Percentiles rank a stretch among this genome's conserved stretches.
Evolutionary conservation across 305 asterid genomes (phyloP).

Genomic region (Withania somnifera): DNA sequence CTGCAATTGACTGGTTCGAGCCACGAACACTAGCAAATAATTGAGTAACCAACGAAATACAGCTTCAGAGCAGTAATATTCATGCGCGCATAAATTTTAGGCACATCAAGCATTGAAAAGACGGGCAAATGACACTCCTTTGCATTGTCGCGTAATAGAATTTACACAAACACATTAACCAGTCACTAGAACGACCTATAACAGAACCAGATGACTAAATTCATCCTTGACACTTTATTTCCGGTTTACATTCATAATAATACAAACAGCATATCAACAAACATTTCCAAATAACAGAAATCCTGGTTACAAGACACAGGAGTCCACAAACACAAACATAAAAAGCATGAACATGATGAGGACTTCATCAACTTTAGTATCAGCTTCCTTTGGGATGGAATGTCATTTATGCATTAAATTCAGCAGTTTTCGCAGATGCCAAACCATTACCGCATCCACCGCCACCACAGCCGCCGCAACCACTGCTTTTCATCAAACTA

Average conservation of each 20-base stretch:
- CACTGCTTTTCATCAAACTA: background rate
- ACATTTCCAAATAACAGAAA: background rate
- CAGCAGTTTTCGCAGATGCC: background rate
- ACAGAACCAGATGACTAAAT: background rate
- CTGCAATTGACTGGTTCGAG: background rate
- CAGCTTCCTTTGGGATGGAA: background rate
- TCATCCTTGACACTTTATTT: background rate
- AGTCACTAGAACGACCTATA: background rate
- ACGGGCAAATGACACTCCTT: background rate
- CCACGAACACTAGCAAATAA: background rate
- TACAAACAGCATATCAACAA: background rate
- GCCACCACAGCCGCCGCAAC: constrained; percentile 7
- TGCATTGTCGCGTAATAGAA: background rate
- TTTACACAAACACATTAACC: background rate
- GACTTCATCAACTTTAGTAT: background rate
- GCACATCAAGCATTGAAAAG: background rate
- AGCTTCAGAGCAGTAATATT: background rate
- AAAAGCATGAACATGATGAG: background rate
- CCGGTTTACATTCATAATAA: background rate
- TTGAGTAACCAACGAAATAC: background rate
- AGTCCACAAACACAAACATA: background rate
- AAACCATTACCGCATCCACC: constrained; percentile 9
- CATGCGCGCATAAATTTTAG: background rate
- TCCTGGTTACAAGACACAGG: background rate
- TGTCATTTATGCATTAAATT: background rate